Evolutionary conservation across 306 rosid genomes (phyloP).

Genomic region (Lupinus albus): DNA sequence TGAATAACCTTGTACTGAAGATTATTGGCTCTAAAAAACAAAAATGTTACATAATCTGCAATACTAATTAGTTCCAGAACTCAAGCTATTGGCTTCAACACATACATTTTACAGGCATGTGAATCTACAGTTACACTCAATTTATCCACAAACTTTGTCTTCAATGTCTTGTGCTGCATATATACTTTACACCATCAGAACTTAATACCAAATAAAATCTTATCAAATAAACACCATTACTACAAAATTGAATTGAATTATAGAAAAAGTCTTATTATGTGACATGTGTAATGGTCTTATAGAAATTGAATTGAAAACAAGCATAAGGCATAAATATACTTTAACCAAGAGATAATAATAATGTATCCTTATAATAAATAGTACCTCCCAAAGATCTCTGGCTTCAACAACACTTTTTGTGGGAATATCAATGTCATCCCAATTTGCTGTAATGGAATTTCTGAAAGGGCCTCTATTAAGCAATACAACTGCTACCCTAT

Average conservation of each 20-base stretch:
- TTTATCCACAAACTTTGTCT: conserved; percentile 55
- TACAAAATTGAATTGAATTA: not conserved
- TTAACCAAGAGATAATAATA: too few relatives aligned
- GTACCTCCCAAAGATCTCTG: conserved; percentile 94
- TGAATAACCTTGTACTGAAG: too few relatives aligned
- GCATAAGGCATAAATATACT: too few relatives aligned
- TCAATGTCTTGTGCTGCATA: conserved; percentile 79
- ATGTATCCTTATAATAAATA: not conserved
- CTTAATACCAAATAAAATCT: not conserved
- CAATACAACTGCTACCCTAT: conserved; percentile 67
- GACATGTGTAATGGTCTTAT: too few relatives aligned
- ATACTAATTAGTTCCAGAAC: conserved; percentile 5
- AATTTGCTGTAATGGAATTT: conserved; percentile 51
- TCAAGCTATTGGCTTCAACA: conserved; percentile 72
- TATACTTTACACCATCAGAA: not conserved
- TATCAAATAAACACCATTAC: not conserved
- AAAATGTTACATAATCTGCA: conserved; percentile 8
- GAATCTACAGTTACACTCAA: conserved; percentile 63
- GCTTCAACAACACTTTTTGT: conserved; percentile 60
- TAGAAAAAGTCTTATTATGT: too few relatives aligned
- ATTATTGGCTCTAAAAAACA: not conserved
- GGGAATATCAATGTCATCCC: conserved; percentile 94
- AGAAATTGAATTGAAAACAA: too few relatives aligned
- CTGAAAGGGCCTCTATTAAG: conserved; percentile 64
- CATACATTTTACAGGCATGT: conserved; percentile 75